Conservation (phyloP, 2,329 filamentous ascomycete species). For the Hymenoscyphus albidus region DNA sequence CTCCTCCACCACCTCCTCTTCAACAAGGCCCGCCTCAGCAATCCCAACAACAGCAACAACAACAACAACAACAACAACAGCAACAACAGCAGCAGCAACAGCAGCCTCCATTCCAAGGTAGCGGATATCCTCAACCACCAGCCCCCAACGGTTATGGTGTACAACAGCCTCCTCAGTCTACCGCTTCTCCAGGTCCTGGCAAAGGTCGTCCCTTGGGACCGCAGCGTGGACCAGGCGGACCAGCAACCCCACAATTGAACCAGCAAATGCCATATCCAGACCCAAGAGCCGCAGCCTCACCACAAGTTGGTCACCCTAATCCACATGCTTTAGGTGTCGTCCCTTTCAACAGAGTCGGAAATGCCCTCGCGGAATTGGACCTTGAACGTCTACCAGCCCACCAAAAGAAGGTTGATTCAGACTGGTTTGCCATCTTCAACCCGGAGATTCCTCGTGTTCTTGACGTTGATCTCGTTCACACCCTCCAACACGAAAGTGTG, state of each 20-base stretch:
- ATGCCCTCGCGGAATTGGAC: slow-evolving; percentile 80
- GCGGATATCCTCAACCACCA: slow-evolving; percentile 49
- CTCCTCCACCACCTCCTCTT: slow-evolving; percentile 53
- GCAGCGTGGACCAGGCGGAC: slow-evolving; percentile 63
- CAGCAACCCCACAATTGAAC: slow-evolving; percentile 89
- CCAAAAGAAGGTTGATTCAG: slow-evolving; percentile 81
- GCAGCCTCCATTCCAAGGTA: slow-evolving; percentile 62
- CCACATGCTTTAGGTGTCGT: slow-evolving; percentile 49
- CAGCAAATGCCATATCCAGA: slow-evolving; percentile 83
- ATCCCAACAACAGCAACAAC: slow-evolving; percentile 42
- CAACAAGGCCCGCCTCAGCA: slow-evolving; percentile 44
- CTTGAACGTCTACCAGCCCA: slow-evolving; percentile 79
- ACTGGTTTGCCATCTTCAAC: slow-evolving; percentile 98
- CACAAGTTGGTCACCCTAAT: slow-evolving; percentile 82
- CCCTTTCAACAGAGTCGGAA: slow-evolving; percentile 51
- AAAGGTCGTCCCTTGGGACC: slow-evolving; percentile 56
- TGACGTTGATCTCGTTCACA: slow-evolving; percentile 92
- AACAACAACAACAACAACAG: slow-evolving; percentile 8
- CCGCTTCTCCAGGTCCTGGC: slow-evolving; percentile 80
- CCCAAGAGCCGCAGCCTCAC: slow-evolving; percentile 63
- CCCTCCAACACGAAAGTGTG: slow-evolving; percentile 88
- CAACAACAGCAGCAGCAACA: slow-evolving; percentile 6
- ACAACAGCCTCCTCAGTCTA: slow-evolving; percentile 76
- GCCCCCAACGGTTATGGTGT: slow-evolving; percentile 65
- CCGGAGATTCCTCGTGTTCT: slow-evolving; percentile 82